Evolutionary conservation across 176 grass and related monocot species (phyloP).

Genomic region (Ananas comosus): DNA sequence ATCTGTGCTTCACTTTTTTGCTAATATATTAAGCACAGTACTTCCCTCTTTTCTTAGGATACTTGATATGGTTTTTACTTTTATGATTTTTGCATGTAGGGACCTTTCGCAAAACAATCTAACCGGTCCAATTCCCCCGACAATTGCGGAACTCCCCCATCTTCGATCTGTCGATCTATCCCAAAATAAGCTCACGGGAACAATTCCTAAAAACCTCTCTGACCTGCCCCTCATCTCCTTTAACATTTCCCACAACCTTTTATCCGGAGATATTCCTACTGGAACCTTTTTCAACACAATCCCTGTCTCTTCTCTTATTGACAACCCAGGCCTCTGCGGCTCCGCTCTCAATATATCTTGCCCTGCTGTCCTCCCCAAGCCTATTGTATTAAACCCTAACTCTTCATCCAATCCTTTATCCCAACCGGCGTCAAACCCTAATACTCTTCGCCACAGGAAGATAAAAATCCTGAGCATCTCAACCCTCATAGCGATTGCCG

Average conservation of each 20-base stretch:
- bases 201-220: slow-evolving; percentile 70
- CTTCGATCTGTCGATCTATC: slow-evolving; percentile 65
- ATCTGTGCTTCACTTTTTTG: slow-evolving; percentile 1
- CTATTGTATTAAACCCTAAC: slow-evolving; percentile 86
- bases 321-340: slow-evolving; percentile 82
- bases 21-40: background rate
- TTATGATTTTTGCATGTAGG: slow-evolving; percentile 42
- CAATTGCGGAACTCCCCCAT: slow-evolving; percentile 51
- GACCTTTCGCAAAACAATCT: slow-evolving; percentile 84
- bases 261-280: slow-evolving; percentile 80
- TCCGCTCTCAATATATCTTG: slow-evolving; percentile 77
- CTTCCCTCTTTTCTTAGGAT: background rate
- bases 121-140: slow-evolving; percentile 67
- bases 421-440: slow-evolving; percentile 14
- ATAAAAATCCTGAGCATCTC: slow-evolving; percentile 85
- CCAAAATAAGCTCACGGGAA: slow-evolving; percentile 61
- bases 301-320: slow-evolving; percentile 56
- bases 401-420: slow-evolving; percentile 35
- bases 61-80: slow-evolving; percentile 14
- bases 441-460: slow-evolving; percentile 59
- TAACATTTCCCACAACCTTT: slow-evolving; percentile 83
- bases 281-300: slow-evolving; percentile 91
- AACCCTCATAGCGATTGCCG: slow-evolving; percentile 80
- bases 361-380: slow-evolving; percentile 71
- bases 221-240: slow-evolving; percentile 60